Evolutionary conservation across 257 asterid genomes (phyloP).

Genomic region (Primulina huaijiensis): DNA sequence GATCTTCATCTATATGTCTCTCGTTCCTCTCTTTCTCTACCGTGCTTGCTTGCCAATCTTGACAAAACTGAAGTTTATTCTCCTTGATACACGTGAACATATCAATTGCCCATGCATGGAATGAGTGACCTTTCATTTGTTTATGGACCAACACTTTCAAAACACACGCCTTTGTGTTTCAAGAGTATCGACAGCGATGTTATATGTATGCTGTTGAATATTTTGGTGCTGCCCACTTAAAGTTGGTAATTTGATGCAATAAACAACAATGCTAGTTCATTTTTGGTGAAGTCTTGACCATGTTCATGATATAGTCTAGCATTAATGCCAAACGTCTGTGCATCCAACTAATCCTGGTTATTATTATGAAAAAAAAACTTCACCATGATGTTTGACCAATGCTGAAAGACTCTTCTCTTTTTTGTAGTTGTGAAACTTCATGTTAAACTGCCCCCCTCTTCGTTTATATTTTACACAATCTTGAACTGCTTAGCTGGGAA

Average conservation of each 20-base stretch:
- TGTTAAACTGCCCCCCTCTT: background rate
- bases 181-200: too few species aligned
- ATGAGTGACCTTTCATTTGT: background rate
- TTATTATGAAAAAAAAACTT: too few species aligned
- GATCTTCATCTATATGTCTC: background rate
- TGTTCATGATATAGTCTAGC: too few species aligned
- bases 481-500: background rate
- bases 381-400: background rate
- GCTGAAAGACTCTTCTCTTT: background rate
- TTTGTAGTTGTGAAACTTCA: background rate
- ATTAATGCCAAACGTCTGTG: too few species aligned
- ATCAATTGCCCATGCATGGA: background rate
- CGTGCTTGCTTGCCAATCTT: background rate
- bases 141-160: background rate
- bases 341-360: too few species aligned
- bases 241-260: too few species aligned
- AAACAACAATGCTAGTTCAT: too few species aligned
- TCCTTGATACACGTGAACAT: background rate
- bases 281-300: too few species aligned
- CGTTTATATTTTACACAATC: background rate
- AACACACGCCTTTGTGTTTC: too few species aligned
- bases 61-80: background rate
- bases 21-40: background rate
- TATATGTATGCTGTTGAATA: too few species aligned
- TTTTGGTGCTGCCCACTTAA: too few species aligned